Evolutionary conservation across 2,329 filamentous ascomycete genomes (phyloP).

Genomic region (Allantophomopsis lycopodina): DNA sequence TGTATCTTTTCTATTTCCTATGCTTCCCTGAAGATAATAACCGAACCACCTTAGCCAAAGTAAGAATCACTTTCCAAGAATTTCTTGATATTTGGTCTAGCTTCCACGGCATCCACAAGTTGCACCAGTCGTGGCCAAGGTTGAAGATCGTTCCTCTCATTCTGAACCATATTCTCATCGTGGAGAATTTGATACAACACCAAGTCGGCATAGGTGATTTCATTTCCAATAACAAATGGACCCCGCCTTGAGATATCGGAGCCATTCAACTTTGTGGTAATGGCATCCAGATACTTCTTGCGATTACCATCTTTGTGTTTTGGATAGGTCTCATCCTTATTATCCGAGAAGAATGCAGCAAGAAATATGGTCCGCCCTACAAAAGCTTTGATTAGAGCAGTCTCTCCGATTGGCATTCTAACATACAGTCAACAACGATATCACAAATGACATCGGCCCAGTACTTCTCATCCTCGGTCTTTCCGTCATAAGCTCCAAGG

Average conservation of each 20-base stretch:
- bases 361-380: conserved; percentile 17
- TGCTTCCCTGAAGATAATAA: too few relatives aligned
- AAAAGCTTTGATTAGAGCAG: background rate
- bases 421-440: conserved; percentile 14
- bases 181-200: conserved; percentile 15
- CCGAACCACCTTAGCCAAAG: conserved; percentile 5
- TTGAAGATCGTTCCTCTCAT: conserved; percentile 11
- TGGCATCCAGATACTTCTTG: conserved; percentile 13
- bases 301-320: conserved; percentile 12
- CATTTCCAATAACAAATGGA: conserved; percentile 14
- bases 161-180: conserved; percentile 15
- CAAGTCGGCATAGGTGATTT: conserved; percentile 17
- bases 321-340: conserved; percentile 13
- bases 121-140: conserved; percentile 14
- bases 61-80: conserved; percentile 15
- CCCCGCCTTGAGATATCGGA: conserved; percentile 16
- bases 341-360: conserved; percentile 13
- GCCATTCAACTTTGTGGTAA: conserved; percentile 19
- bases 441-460: conserved; percentile 18
- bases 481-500: conserved; percentile 15
- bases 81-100: conserved; percentile 13
- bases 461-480: conserved; percentile 17
- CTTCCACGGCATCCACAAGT: conserved; percentile 15
- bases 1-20: too few relatives aligned
- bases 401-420: background rate